Base-by-base conservation (phyloP, 192 early-diverging fungal genomes). In the Coemansia asiatica region DNA sequence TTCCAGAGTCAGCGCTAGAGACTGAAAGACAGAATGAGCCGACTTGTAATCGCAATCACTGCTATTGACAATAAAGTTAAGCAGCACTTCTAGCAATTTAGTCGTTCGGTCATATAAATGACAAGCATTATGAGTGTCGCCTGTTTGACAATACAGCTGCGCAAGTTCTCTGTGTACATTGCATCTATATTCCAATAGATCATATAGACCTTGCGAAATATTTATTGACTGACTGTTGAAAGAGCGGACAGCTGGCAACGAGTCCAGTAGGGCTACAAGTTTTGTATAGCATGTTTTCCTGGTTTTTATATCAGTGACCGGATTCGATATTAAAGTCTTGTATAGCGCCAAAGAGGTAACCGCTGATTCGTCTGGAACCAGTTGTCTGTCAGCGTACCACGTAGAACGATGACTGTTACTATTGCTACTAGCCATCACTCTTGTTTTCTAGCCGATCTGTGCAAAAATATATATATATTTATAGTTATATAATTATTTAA, bases 311-410 rank as follows among this genome's bases (percentile, higher is more conserved):
- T 65, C 63, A 6, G 60, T 67, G 4, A n/a, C 19, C 21, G 71
- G 60, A 21, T 47, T 67, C 18, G 29, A 29, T 33, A 72, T 22
- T 21, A 58, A 36, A 18, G 54, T 47, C 23, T 12, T 57, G 64
- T 64, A 72, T 0, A 72, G 53, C 18, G 59, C 33, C 40, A 72
- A 44, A 1, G 64, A 58, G 2, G 59, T 31, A 23, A 27, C 63
- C 1, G 69, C 61, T 0, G 58, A 36, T 13, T 72, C 70, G 12
- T 72, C 64, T 5, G 61, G 61, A 8, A 66, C 51, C 19, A 71
- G 50, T 13, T 47, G 44, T 18, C 51, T 49, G 29, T 71, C 63
- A 1, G 69, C 55, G 46, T 72, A 66, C 15, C 49, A 50, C 27
- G 36, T 59, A 15, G 35, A 22, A 4, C 2, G 12, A 21, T 1